These are phyloP conservation scores for Talinum fruticosum DNA, from an alignment of 148 eudicot species.

Conservation along the genomic window DNA sequence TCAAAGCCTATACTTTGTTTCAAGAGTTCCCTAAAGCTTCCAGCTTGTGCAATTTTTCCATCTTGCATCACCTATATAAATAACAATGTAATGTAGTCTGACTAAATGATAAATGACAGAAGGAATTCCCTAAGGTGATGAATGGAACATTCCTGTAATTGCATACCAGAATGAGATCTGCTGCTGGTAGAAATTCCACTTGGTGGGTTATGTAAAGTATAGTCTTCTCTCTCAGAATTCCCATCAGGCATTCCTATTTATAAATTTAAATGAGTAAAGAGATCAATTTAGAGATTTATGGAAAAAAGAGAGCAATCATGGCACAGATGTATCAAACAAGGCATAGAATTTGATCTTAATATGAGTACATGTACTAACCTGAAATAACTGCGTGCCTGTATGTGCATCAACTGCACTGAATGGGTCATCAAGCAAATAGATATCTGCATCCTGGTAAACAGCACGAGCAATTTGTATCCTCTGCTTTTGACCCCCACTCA, in stretches of 20 bases:
- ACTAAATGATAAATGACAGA: background rate
- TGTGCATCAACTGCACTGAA: conserved; percentile 99
- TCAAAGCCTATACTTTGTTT: conserved; percentile 86
- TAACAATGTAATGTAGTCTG: background rate
- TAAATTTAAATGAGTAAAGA: background rate
- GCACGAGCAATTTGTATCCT: conserved; percentile 99
- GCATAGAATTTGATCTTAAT: background rate
- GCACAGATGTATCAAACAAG: background rate
- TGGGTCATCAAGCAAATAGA: conserved; percentile 97
- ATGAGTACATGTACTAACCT: conserved; percentile 42
- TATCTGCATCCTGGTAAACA: conserved; percentile 88
- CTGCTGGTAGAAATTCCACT: conserved; percentile 99
- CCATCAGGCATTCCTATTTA: conserved; percentile 85
- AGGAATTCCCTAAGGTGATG: too few relatives aligned
- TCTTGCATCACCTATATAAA: conserved; percentile 82
- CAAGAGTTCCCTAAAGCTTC: conserved; percentile 73
- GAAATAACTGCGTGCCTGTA: conserved; percentile 88
- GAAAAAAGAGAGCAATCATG: background rate
- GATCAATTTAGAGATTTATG: conserved; percentile 34
- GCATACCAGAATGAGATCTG: conserved; percentile 90
- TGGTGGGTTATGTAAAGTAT: conserved; percentile 90
- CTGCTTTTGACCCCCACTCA: conserved; percentile 99
- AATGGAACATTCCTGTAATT: background rate
- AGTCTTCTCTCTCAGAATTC: conserved; percentile 80
- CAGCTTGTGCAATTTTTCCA: conserved; percentile 87